A percentile compares a stretch with the other conserved stretches of the same genome.
phyloP scores from a whole-genome alignment of 2,329 filamentous ascomycete genomes.

The Colletotrichum sansevieriae region DNA sequence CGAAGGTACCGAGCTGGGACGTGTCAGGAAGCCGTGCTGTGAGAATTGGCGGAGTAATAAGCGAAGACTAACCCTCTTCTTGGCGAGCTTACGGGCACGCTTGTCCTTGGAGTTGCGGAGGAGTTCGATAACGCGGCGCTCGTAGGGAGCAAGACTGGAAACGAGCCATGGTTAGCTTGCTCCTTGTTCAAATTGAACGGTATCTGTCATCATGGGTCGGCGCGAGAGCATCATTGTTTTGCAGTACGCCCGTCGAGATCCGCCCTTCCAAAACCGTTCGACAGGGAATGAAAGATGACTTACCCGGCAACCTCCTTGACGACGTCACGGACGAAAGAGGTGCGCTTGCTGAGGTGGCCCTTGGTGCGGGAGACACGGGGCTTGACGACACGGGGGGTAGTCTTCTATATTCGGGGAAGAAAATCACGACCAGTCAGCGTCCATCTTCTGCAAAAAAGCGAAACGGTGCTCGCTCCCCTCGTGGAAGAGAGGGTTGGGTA shows the following conservation, averaged over 20 bases:
- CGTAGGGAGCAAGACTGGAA: conserved; percentile 86
- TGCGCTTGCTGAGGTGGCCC: conserved; percentile 96
- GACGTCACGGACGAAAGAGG: conserved; percentile 95
- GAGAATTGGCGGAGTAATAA: conserved; percentile 9
- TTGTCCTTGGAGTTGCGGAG: conserved; percentile 99
- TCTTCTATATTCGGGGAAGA: conserved; percentile 73
- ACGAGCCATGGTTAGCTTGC: conserved; percentile 48
- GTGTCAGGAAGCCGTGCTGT: conserved; percentile 44
- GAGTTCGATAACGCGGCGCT: conserved; percentile 98
- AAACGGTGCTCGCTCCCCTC: conserved; percentile 44
- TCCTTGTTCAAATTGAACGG: too few species aligned
- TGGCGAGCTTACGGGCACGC: conserved; percentile 98
- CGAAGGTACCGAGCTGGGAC: conserved; percentile 92
- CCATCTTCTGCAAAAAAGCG: conserved; percentile 67
- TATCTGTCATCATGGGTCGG: background rate
- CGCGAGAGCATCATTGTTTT: too few species aligned
- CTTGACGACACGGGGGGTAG: conserved; percentile 82
- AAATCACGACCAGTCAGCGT: conserved; percentile 65
- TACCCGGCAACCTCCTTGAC: conserved; percentile 98
- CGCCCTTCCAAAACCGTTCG: too few species aligned
- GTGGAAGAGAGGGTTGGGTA: conserved; percentile 47
- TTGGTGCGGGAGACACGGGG: conserved; percentile 87
- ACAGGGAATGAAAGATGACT: conserved; percentile 51
- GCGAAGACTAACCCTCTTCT: conserved; percentile 86
- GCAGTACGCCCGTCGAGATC: too few species aligned